These are phyloP conservation scores for Juglanconis oblonga DNA, from an alignment of 2,329 filamentous ascomycete species.

Conservation along the genomic window DNA sequence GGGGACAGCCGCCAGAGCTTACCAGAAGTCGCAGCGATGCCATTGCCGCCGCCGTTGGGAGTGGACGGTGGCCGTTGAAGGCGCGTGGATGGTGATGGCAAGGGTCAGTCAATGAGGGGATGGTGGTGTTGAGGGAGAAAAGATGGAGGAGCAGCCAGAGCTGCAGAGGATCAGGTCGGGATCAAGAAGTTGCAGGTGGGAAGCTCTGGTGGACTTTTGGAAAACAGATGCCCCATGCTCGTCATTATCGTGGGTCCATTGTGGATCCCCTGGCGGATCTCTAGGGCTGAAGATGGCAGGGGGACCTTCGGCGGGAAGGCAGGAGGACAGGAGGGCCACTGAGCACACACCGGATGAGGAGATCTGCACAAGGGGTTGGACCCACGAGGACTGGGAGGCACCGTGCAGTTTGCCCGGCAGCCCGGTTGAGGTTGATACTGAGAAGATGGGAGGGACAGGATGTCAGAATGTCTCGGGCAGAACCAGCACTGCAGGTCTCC, in stretches of 20 bases:
- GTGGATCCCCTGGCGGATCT: background rate
- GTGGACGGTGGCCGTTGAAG: background rate
- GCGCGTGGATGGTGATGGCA: background rate
- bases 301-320: too few relatives aligned
- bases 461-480: too few relatives aligned
- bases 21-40: slow-evolving; percentile 19
- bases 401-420: too few relatives aligned
- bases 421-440: background rate
- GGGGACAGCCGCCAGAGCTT: background rate
- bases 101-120: slow-evolving; percentile 2
- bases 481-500: too few relatives aligned
- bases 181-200: background rate
- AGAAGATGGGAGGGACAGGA: background rate
- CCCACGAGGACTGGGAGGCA: too few relatives aligned
- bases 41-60: slow-evolving; percentile 16
- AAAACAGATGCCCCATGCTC: slow-evolving; percentile 7
- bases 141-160: slow-evolving; percentile 11
- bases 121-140: background rate
- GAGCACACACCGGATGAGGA: background rate
- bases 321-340: background rate
- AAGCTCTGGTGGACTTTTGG: background rate
- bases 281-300: background rate
- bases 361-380: background rate
- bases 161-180: slow-evolving; percentile 9
- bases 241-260: slow-evolving; percentile 12